Evolutionary conservation across 2,329 filamentous ascomycete genomes (phyloP).

Genomic region (Colletotrichum shisoi): DNA sequence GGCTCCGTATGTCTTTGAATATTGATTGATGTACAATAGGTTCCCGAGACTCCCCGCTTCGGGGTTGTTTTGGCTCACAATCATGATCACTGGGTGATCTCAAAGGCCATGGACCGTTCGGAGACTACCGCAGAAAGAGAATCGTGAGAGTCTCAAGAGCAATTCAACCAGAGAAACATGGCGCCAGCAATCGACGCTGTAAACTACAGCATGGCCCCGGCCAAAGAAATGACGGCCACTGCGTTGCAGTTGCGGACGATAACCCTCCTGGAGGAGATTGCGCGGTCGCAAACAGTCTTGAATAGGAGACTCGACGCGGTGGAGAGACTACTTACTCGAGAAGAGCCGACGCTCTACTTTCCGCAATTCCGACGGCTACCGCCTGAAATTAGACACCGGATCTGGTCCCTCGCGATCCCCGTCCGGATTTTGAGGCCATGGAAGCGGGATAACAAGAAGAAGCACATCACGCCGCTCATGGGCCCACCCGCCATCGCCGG

Average conservation of each 20-base stretch:
- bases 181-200: neutral
- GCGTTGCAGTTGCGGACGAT: constrained; percentile 27
- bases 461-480: neutral
- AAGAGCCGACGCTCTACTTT: neutral
- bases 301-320: constrained; percentile 21
- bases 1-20: neutral
- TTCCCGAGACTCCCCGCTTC: constrained; percentile 16
- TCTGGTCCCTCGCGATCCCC: constrained; percentile 26
- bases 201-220: too few species aligned
- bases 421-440: constrained; percentile 14
- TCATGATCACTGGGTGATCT: neutral
- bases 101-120: neutral
- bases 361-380: constrained; percentile 33
- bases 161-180: neutral
- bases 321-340: constrained; percentile 15
- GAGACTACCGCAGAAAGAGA: too few species aligned
- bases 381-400: constrained; percentile 23
- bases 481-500: constrained; percentile 19
- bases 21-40: neutral
- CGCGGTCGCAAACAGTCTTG: constrained; percentile 26
- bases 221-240: neutral
- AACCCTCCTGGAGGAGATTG: constrained; percentile 30
- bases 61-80: too few species aligned
- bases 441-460: neutral
- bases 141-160: neutral